Evolutionary conservation across 2,329 filamentous ascomycete species (phyloP).

Genomic region (Neospermospora avenae): DNA sequence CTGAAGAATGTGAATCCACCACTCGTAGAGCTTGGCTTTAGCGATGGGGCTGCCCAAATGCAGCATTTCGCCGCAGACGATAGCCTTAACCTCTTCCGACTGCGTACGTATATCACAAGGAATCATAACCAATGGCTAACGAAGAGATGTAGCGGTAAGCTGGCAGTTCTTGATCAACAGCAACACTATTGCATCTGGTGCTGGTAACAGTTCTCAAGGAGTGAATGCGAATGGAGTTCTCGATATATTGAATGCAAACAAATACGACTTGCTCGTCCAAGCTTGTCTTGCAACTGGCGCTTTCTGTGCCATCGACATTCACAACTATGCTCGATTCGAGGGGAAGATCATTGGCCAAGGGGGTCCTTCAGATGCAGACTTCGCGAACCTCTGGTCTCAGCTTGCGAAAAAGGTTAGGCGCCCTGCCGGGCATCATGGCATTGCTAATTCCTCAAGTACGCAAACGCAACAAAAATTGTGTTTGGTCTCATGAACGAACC

Average conservation of each 20-base stretch:
- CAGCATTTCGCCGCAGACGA: constrained; percentile 42
- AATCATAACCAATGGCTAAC: not conserved
- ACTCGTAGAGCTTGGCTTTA: constrained; percentile 16
- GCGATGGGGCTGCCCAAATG: constrained; percentile 25
- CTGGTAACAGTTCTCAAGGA: not conserved
- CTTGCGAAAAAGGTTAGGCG: constrained; percentile 44
- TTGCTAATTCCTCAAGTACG: constrained; percentile 43
- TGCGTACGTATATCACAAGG: constrained; percentile 36
- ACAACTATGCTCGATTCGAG: constrained; percentile 60
- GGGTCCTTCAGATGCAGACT: constrained; percentile 56
- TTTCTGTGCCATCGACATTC: constrained; percentile 56
- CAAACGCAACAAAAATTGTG: constrained; percentile 48
- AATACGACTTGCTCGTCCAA: constrained; percentile 55
- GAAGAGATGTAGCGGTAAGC: constrained; percentile 38
- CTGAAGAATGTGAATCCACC: constrained; percentile 19
- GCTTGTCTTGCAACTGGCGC: constrained; percentile 54
- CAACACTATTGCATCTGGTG: constrained; percentile 25
- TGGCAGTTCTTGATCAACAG: constrained; percentile 59
- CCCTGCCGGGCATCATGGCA: not conserved
- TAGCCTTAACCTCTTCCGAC: constrained; percentile 53
- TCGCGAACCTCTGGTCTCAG: constrained; percentile 54
- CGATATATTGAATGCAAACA: constrained; percentile 44
- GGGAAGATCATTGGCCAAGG: constrained; percentile 63
- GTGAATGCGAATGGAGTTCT: constrained; percentile 44
- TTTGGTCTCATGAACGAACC: constrained; percentile 74